Percentiles rank a stretch among this genome's conserved stretches.
Conservation (phyloP, 2,329 filamentous ascomycete species). For the Atkinsonella hypoxylon region DNA sequence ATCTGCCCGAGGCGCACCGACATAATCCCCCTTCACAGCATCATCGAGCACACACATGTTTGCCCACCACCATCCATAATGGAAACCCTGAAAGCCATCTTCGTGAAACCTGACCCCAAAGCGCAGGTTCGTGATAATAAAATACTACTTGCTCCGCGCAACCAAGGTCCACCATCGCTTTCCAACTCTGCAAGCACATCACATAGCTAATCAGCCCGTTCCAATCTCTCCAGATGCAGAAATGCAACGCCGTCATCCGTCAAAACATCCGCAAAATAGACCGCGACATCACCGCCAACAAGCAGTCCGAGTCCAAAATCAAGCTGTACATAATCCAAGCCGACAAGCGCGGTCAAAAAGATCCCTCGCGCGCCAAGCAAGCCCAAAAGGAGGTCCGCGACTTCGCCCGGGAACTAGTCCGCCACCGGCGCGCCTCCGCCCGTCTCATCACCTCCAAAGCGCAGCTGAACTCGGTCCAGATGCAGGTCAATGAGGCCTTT, state of each 20-base stretch:
- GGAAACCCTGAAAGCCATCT: slow-evolving; percentile 77
- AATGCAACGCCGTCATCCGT: slow-evolving; percentile 86
- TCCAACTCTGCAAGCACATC: slow-evolving; percentile 3
- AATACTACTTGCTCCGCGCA: slow-evolving; percentile 15
- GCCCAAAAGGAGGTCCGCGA: slow-evolving; percentile 73
- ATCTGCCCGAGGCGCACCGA: slow-evolving; percentile 1
- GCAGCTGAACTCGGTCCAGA: slow-evolving; percentile 82
- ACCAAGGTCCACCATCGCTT: background rate
- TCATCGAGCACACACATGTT: background rate
- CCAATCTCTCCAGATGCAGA: slow-evolving; percentile 56
- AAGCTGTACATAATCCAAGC: slow-evolving; percentile 75
- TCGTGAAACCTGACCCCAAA: slow-evolving; percentile 86
- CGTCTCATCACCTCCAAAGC: slow-evolving; percentile 80
- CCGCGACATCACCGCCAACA: slow-evolving; percentile 74
- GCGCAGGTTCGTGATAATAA: slow-evolving; percentile 59
- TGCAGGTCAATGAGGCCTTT: slow-evolving; percentile 97
- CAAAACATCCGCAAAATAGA: slow-evolving; percentile 88
- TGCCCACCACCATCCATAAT: slow-evolving; percentile 35
- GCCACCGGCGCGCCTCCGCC: slow-evolving; percentile 61
- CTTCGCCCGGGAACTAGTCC: slow-evolving; percentile 80
- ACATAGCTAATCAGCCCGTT: background rate
- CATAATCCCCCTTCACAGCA: background rate
- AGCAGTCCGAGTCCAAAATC: slow-evolving; percentile 70
- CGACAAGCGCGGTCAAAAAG: slow-evolving; percentile 67
- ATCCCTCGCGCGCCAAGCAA: slow-evolving; percentile 67